phyloP scores from a whole-genome alignment of 1,139 yeast species.

The Yamadazyma sp. region DNA sequence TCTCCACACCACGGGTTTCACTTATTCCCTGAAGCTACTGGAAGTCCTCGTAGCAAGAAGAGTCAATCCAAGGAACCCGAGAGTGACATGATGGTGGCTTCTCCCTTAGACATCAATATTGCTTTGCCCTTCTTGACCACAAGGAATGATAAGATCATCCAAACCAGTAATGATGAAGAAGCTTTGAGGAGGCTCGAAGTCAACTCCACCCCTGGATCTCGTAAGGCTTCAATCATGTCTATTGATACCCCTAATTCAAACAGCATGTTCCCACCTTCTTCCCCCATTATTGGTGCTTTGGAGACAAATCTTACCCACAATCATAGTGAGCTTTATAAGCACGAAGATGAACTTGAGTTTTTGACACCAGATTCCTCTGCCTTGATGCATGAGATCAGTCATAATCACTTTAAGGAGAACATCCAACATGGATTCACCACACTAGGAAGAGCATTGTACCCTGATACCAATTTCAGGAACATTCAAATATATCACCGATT shows the following conservation, averaged over 20 bases:
- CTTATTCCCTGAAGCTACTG: background rate
- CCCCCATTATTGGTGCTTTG: slow-evolving; percentile 42
- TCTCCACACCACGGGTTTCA: background rate
- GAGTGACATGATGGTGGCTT: slow-evolving; percentile 30
- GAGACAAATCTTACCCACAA: slow-evolving; percentile 41
- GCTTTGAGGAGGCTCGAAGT: slow-evolving; percentile 13
- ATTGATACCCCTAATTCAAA: slow-evolving; percentile 8
- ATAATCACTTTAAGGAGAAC: slow-evolving; percentile 26
- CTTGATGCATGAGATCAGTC: slow-evolving; percentile 27
- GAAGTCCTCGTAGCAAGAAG: background rate
- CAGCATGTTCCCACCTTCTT: slow-evolving; percentile 23
- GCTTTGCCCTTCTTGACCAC: slow-evolving; percentile 51
- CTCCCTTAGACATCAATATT: slow-evolving; percentile 46
- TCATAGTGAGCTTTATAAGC: slow-evolving; percentile 19
- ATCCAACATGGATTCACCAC: slow-evolving; percentile 39
- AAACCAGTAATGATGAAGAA: slow-evolving; percentile 25
- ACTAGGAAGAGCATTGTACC: slow-evolving; percentile 46
- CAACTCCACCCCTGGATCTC: slow-evolving; percentile 20
- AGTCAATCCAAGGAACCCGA: slow-evolving; percentile 1
- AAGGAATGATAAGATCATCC: slow-evolving; percentile 31
- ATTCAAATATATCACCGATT: slow-evolving; percentile 73
- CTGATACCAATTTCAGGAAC: slow-evolving; percentile 72
- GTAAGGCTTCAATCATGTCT: slow-evolving; percentile 25
- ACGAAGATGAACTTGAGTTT: slow-evolving; percentile 19
- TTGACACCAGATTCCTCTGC: slow-evolving; percentile 31